A percentile compares a stretch with the other conserved stretches of the same genome.
Conservation (phyloP, 2,329 filamentous ascomycete species). For the Fonsecaea pedrosoi region DNA sequence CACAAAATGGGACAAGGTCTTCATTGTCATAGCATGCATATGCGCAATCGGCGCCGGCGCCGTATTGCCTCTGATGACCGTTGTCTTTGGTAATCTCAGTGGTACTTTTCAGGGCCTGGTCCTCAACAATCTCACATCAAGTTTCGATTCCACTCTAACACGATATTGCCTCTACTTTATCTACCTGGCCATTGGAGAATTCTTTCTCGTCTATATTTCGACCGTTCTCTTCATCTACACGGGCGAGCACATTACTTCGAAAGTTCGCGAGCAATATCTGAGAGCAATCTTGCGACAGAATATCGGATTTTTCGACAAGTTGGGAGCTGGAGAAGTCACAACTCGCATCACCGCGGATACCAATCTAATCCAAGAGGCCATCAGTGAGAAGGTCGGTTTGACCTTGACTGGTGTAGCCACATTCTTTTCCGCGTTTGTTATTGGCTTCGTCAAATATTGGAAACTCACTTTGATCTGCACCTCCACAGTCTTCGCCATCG, state of each 20-base stretch:
- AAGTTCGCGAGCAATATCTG: constrained; percentile 83
- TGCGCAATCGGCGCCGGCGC: constrained; percentile 75
- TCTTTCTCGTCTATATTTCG: constrained; percentile 75
- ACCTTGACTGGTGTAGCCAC: constrained; percentile 78
- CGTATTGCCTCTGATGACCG: constrained; percentile 78
- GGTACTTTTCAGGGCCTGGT: constrained; percentile 73
- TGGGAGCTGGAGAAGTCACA: constrained; percentile 90
- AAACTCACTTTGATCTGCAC: constrained; percentile 87
- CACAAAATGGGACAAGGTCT: constrained; percentile 67
- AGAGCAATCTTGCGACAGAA: constrained; percentile 84
- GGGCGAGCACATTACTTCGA: constrained; percentile 77
- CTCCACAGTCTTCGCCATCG: constrained; percentile 79
- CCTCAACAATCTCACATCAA: constrained; percentile 48
- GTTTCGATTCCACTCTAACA: constrained; percentile 67
- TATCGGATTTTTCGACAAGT: constrained; percentile 90
- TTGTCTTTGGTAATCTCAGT: constrained; percentile 77
- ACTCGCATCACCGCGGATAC: constrained; percentile 94
- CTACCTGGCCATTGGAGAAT: constrained; percentile 82
- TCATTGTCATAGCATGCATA: constrained; percentile 67
- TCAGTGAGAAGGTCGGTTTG: constrained; percentile 85
- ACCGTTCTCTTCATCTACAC: constrained; percentile 91
- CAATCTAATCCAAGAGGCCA: constrained; percentile 90
- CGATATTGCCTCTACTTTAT: constrained; percentile 80
- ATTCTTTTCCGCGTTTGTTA: constrained; percentile 86
- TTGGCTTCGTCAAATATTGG: constrained; percentile 91